These are phyloP conservation scores for Digitaria exilis DNA, from an alignment of 202 grass and related monocot species.

Conservation along the genomic window DNA sequence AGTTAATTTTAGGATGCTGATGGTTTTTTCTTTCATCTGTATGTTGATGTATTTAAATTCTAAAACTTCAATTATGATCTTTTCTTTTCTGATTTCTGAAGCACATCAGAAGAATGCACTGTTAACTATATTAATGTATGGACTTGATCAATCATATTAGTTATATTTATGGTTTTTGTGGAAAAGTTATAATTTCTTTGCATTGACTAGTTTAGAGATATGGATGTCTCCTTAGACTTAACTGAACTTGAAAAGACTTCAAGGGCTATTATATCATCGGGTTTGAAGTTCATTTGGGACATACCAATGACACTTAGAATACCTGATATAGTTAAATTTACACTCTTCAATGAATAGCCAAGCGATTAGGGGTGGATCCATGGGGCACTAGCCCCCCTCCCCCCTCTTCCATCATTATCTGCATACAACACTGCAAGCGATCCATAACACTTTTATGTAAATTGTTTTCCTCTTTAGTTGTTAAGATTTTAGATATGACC, in stretches of 20 bases:
- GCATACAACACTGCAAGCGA: no score
- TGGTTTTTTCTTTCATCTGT: background rate
- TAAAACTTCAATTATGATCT: background rate
- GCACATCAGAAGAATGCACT: background rate
- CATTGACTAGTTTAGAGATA: conserved; percentile 43
- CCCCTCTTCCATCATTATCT: no score
- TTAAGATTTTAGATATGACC: conserved; percentile 3
- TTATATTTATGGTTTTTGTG: no score
- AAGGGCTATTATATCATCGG: conserved; percentile 77
- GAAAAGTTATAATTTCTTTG: background rate
- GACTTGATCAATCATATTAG: no score
- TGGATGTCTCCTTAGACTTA: conserved; percentile 93
- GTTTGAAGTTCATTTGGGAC: conserved; percentile 93
- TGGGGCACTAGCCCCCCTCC: no score
- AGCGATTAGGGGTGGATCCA: no score
- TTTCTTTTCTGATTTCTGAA: conserved; percentile 6
- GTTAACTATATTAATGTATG: background rate
- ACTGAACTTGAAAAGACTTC: conserved; percentile 92
- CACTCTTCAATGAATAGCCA: background rate
- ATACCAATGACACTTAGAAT: conserved; percentile 84
- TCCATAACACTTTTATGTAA: background rate
- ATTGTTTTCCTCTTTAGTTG: conserved; percentile 6
- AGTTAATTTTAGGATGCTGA: conserved; percentile 9
- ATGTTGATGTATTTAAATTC: background rate
- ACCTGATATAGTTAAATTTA: conserved; percentile 54